These are phyloP conservation scores for Penicillium sp. DNA, from an alignment of 2,329 filamentous ascomycete species.

Conservation along the genomic window DNA sequence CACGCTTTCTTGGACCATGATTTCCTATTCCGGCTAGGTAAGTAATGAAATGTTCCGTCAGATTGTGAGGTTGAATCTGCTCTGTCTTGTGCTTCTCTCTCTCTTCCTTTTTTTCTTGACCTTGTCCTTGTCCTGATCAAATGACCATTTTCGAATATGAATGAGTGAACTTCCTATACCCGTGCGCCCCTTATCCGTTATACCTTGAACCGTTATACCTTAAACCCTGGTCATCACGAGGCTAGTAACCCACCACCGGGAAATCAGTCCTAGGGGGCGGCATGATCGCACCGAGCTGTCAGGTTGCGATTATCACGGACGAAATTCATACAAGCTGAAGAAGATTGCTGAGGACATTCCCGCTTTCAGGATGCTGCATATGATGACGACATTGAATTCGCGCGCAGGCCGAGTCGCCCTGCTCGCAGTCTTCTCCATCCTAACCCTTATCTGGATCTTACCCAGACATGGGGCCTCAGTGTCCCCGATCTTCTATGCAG, in stretches of 20 bases:
- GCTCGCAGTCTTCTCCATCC: background rate
- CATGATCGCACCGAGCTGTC: background rate
- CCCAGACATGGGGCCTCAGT: background rate
- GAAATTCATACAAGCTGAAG: background rate
- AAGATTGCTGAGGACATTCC: background rate
- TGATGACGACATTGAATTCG: slow-evolving; percentile 1
- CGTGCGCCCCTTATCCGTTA: background rate
- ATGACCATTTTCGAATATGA: background rate
- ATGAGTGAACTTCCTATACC: background rate
- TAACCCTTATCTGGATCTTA: background rate
- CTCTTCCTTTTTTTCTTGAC: background rate
- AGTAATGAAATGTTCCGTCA: no score
- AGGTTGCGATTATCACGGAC: background rate
- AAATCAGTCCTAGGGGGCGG: background rate
- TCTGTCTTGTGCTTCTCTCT: background rate
- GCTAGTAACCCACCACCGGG: background rate
- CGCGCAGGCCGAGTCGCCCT: background rate
- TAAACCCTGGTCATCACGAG: background rate
- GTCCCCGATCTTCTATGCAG: background rate
- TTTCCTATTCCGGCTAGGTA: background rate
- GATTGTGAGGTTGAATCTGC: background rate
- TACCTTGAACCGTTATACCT: background rate
- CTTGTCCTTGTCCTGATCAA: background rate
- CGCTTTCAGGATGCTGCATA: background rate
- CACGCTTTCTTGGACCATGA: background rate